Evolutionary conservation across 2,329 filamentous ascomycete genomes (phyloP).

Genomic region (Xylaria sp.): DNA sequence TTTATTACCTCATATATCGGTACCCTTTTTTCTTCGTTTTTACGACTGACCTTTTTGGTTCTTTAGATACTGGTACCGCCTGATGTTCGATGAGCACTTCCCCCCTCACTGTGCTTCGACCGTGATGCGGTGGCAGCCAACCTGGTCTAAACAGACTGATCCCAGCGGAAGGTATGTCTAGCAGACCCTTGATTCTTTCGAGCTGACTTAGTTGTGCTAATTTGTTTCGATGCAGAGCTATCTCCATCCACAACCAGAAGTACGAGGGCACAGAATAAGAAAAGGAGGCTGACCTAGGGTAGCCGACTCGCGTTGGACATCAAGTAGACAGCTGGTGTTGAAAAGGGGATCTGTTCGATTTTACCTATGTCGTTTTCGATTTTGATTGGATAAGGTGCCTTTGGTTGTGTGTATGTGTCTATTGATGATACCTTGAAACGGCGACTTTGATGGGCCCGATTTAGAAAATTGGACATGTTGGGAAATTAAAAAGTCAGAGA

Average conservation of each 20-base stretch:
- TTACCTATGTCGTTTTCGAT: not conserved
- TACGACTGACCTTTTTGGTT: not conserved
- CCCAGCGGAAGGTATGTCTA: conserved; percentile 82
- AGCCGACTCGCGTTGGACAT: not conserved
- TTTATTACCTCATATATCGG: not conserved
- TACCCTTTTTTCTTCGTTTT: not conserved
- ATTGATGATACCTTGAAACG: not conserved
- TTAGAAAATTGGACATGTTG: not conserved
- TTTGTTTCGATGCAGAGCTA: conserved; percentile 68
- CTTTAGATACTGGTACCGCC: conserved; percentile 89
- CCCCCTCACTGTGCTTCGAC: conserved; percentile 89
- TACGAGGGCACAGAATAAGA: conserved; percentile 59
- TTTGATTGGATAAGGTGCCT: not conserved
- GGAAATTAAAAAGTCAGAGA: not conserved
- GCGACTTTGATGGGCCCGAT: not conserved
- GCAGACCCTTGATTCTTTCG: not conserved
- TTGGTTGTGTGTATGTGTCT: not conserved
- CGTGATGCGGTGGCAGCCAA: conserved; percentile 96
- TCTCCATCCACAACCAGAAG: conserved; percentile 78
- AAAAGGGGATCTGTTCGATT: not conserved
- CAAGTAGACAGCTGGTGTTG: not conserved
- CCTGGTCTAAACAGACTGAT: conserved; percentile 96
- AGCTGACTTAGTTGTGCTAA: conserved; percentile 20
- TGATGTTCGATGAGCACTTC: conserved; percentile 99
- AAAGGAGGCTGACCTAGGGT: not conserved